Percentiles rank a stretch among this genome's conserved stretches.
Evolutionary conservation across 306 rosid species (phyloP).

Genomic region (Cucumis sativus): DNA sequence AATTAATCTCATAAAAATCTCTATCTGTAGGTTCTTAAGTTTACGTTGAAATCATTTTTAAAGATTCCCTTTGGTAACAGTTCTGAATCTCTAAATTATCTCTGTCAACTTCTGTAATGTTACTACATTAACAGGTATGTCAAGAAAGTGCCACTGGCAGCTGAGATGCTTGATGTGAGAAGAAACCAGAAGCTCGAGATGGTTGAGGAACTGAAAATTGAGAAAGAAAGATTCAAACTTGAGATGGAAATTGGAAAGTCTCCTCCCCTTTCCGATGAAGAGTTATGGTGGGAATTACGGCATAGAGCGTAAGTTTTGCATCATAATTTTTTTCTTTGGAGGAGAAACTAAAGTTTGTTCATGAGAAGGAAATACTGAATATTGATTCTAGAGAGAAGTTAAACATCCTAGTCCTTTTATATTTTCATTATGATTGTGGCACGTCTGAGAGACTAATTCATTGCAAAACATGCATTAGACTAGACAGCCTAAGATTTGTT

Average conservation of each 20-base stretch:
- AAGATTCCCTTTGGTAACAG: background rate
- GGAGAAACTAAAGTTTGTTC: background rate
- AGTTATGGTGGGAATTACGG: constrained; percentile 75
- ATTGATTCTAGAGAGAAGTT: background rate
- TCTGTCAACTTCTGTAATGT: background rate
- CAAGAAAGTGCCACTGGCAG: constrained; percentile 90
- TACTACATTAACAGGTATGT: constrained; percentile 61
- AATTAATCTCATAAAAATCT: background rate
- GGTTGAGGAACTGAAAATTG: constrained; percentile 49
- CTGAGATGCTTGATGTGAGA: constrained; percentile 84
- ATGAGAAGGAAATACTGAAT: background rate
- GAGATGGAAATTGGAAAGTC: constrained; percentile 91
- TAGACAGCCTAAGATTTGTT: background rate
- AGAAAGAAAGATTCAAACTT: constrained; percentile 55
- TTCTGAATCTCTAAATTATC: background rate
- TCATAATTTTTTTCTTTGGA: background rate
- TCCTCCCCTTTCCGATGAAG: constrained; percentile 91
- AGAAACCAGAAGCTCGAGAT: constrained; percentile 80
- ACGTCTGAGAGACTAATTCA: background rate
- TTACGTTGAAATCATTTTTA: background rate
- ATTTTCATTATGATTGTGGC: background rate
- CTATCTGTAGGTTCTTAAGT: background rate
- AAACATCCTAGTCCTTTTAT: background rate
- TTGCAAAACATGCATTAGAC: background rate
- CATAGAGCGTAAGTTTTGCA: constrained; percentile 60